Evolutionary conservation across 176 grass and related monocot species (phyloP), one percentile per base, ranked within the genome.

Genomic region (Hordeum vulgare): DNA sequence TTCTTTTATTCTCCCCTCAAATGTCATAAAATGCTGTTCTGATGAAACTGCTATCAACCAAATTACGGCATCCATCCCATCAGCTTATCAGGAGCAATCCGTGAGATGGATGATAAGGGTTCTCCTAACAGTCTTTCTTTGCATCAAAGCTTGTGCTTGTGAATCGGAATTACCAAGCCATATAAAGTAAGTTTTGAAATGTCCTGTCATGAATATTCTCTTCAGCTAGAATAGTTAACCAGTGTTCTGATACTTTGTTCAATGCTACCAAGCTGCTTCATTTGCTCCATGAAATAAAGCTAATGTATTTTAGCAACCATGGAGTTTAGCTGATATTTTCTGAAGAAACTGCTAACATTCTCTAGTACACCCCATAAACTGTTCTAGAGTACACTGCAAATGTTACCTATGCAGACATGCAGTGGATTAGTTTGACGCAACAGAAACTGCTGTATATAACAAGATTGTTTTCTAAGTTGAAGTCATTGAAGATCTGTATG

Each of bases 71-170:
- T 82, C 86, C 66, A 80, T 88, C 78, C 86, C 94, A 51, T 80
- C 89, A 57, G 91, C 89, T 29, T 97, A 93, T 74, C 88, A 87
- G 82, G 91, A 97, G 75, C 91, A 93, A 82, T 90, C 91, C 78
- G 89, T 97, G 74, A 93, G 94, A 87, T 97, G 91, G 94, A 83
- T 93, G 15, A 91, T 97, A 40, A 97, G 90, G 83, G 85, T 93
- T 86, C 89, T 93, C 78, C 61, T 91, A 78, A 93, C 91, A 42
- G 81, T 93, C n/a, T 97, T 91, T 76, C 86, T 91, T 69, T 97
- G 90, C 81, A 93, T 97, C 81, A 93, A 88, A 65, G 86, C 94
- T 34, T 93, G 86, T 71, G 79, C 89, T 69, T 88, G 57, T 69
- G 88, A 93, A 72, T 87, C 85, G 7, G 85, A 88, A 68, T 77